A percentile compares a stretch with the other conserved stretches of the same genome.
These are phyloP conservation scores for Trametes cubensis DNA, from an alignment of 768 basidiomycete species.

Conservation along the genomic window DNA sequence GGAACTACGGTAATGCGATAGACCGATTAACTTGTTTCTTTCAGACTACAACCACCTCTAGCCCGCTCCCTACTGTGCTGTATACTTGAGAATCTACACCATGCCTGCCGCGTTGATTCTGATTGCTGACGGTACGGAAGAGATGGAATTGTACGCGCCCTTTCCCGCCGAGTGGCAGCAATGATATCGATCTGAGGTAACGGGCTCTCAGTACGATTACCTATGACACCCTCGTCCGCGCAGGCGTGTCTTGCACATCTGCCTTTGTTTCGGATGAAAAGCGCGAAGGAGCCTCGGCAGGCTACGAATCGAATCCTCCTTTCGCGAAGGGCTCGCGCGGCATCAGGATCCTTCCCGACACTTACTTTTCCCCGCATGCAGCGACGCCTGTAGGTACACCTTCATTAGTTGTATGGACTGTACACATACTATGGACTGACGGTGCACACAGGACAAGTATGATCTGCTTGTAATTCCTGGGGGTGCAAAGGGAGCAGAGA, in stretches of 20 bases:
- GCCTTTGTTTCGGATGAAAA: slow-evolving; percentile 50
- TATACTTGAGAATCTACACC: background rate
- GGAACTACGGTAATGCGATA: too few relatives aligned
- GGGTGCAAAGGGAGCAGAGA: slow-evolving; percentile 76
- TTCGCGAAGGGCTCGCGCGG: slow-evolving; percentile 71
- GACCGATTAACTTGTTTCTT: too few relatives aligned
- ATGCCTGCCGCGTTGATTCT: slow-evolving; percentile 66
- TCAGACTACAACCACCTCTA: too few relatives aligned
- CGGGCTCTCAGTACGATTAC: slow-evolving; percentile 63
- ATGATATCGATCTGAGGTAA: background rate
- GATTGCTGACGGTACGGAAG: slow-evolving; percentile 82
- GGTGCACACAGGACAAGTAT: slow-evolving; percentile 52
- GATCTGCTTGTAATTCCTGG: slow-evolving; percentile 78
- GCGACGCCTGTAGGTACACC: slow-evolving; percentile 26
- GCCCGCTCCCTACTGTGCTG: too few relatives aligned
- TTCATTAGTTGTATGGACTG: background rate
- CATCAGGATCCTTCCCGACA: slow-evolving; percentile 71
- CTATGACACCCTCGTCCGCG: slow-evolving; percentile 82
- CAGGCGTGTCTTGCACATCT: slow-evolving; percentile 66
- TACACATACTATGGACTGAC: background rate
- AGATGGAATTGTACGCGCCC: slow-evolving; percentile 81
- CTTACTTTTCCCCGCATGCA: slow-evolving; percentile 36
- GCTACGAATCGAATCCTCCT: slow-evolving; percentile 40
- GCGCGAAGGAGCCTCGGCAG: slow-evolving; percentile 25
- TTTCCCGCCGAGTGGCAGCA: background rate